These are phyloP conservation scores for Termitomyces sp. DNA, from an alignment of 768 basidiomycete genomes.

Conservation along the genomic window DNA sequence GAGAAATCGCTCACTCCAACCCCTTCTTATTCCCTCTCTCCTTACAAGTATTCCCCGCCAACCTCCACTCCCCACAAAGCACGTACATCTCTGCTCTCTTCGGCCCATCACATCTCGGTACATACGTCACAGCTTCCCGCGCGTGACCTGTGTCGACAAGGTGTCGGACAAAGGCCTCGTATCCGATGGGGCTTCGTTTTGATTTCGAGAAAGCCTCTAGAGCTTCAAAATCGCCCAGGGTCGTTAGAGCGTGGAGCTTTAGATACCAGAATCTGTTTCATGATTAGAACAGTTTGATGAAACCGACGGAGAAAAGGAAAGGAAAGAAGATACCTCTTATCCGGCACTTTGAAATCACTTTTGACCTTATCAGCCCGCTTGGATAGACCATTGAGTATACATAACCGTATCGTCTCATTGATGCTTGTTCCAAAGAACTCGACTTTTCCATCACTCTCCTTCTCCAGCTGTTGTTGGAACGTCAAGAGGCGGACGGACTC, in stretches of 20 bases:
- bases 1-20: conserved; percentile 62
- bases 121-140: conserved; percentile 76
- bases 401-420: conserved; percentile 80
- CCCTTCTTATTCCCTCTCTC: conserved; percentile 82
- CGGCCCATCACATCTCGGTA: conserved; percentile 80
- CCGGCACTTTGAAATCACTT: conserved; percentile 89
- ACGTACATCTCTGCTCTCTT: conserved; percentile 86
- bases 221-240: conserved; percentile 79
- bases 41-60: conserved; percentile 87
- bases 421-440: conserved; percentile 80
- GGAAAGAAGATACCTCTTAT: conserved; percentile 65
- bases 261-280: conserved; percentile 88
- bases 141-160: conserved; percentile 69
- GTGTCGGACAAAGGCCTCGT: conserved; percentile 84
- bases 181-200: conserved; percentile 92
- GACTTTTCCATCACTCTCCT: conserved; percentile 76
- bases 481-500: conserved; percentile 75
- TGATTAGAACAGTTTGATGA: not conserved
- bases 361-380: conserved; percentile 90
- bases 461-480: conserved; percentile 84
- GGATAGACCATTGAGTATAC: conserved; percentile 72
- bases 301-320: conserved; percentile 13
- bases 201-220: conserved; percentile 84
- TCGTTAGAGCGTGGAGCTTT: conserved; percentile 80
- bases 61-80: conserved; percentile 85